Base-by-base conservation (phyloP, 768 basidiomycete species). In the Daedaleopsis nitida region DNA sequence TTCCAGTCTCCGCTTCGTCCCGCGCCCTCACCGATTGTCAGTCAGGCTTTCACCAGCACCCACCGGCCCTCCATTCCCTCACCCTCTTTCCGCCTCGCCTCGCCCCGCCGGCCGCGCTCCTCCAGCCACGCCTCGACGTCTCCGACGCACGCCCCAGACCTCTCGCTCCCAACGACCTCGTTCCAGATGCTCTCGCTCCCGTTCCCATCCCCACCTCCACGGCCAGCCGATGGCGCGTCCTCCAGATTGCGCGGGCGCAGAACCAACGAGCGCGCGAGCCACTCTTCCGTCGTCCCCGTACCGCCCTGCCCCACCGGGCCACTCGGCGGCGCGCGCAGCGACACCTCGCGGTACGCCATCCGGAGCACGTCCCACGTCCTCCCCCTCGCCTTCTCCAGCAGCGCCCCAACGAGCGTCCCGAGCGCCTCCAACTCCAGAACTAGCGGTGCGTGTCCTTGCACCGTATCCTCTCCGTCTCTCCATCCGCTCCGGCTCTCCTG, bases 291-390 rank as follows among this genome's bases (percentile, higher is more conserved):
- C 17, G 66, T 63, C 7, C 58, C 58, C 24, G 24, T 13, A 12
- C 21, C 38, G n/a, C 45, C 27, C 27, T 32, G 27, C 27, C 27
- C 49, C 19, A 35, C 24, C 1, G n/a, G n/a, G 7, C n/a, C n/a
- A 21, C n/a, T 23, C 12, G 50, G 50, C 16, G 43, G 48, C n/a
- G 62, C 51, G 35, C 56, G 60, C 24, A 73, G 70, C 8, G 74
- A 68, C 17, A 90, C 57, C 66, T 91, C 89, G 48, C 87, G 78
- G 70, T 91, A 91, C 0, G 83, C 83, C 21, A 80, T 76, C 34
- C 87, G 83, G 47, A 91, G 66, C 16, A 88, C 72, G 0, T 52
- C 68, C 89, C 89, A 91, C 2, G 83, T 74, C n/a, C 75, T 81
- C 19, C 78, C 76, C 35, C 86, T 78, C 7, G 78, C 78, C 70